Evolutionary conservation across 306 rosid species (phyloP).

Genomic region (Sechiopsis laciniata): DNA sequence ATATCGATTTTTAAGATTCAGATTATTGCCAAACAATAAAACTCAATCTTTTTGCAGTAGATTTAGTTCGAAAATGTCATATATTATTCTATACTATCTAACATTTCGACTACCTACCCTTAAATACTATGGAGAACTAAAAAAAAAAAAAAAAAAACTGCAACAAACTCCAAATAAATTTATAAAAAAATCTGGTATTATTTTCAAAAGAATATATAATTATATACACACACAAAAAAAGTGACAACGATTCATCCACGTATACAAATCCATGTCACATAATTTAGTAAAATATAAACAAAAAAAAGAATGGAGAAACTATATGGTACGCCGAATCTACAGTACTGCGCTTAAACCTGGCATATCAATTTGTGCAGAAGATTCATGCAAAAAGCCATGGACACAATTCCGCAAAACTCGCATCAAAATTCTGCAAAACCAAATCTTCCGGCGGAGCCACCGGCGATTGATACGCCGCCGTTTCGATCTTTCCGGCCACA

Average conservation of each 20-base stretch:
- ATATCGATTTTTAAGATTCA: too few species aligned
- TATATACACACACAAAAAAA: too few species aligned
- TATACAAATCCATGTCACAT: slow-evolving; percentile 1
- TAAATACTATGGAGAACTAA: too few species aligned
- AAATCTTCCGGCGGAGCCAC: background rate
- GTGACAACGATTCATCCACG: background rate
- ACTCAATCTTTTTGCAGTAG: too few species aligned
- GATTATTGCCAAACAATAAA: too few species aligned
- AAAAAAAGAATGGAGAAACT: background rate
- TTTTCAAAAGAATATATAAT: too few species aligned
- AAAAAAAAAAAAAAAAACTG: too few species aligned
- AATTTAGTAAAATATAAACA: background rate
- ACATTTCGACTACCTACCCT: too few species aligned
- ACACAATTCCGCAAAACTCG: slow-evolving; percentile 5
- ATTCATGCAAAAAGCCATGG: background rate
- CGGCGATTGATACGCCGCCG: background rate
- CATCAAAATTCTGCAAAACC: slow-evolving; percentile 5
- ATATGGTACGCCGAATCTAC: background rate
- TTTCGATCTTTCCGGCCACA: background rate
- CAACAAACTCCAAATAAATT: too few species aligned
- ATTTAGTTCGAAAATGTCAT: too few species aligned
- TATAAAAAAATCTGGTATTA: too few species aligned
- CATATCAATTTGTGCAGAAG: background rate
- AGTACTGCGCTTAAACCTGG: background rate
- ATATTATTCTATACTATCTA: too few species aligned